These are phyloP conservation scores for Pythium monospermum DNA, from an alignment of 352 stramenopile genomes.

Conservation along the genomic window DNA sequence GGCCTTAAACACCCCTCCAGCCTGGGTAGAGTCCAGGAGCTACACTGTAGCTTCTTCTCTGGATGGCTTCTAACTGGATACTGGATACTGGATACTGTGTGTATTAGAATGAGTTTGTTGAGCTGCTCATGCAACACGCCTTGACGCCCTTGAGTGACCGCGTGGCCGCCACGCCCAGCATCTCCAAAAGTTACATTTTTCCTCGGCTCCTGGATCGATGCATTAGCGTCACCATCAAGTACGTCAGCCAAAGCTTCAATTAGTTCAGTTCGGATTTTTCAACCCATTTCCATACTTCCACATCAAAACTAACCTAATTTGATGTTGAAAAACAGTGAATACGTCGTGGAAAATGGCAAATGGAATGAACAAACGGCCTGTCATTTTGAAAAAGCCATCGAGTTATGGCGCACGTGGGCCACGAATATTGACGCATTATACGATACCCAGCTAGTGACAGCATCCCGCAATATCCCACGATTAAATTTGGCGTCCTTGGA, in stretches of 20 bases:
- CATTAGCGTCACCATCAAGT: constrained; percentile 53
- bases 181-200: constrained; percentile 38
- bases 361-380: constrained; percentile 34
- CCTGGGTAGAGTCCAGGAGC: not conserved
- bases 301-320: not conserved
- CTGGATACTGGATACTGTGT: constrained; percentile 1
- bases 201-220: constrained; percentile 51
- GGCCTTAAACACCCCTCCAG: too few relatives aligned
- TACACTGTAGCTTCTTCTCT: too few relatives aligned
- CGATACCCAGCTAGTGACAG: constrained; percentile 25
- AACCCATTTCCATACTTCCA: not conserved
- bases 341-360: constrained; percentile 37
- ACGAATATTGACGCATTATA: constrained; percentile 46
- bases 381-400: constrained; percentile 46
- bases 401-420: constrained; percentile 43
- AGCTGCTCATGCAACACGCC: constrained; percentile 42
- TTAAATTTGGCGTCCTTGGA: constrained; percentile 10
- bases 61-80: too few relatives aligned
- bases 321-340: constrained; percentile 23
- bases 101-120: constrained; percentile 43
- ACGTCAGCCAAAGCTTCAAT: too few relatives aligned
- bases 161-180: constrained; percentile 33
- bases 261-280: not conserved
- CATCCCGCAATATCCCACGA: constrained; percentile 7
- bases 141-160: constrained; percentile 41